A percentile compares a stretch with the other conserved stretches of the same genome.
Conservation (phyloP, 78 protist genomes). For the Protostelium mycophagum region DNA sequence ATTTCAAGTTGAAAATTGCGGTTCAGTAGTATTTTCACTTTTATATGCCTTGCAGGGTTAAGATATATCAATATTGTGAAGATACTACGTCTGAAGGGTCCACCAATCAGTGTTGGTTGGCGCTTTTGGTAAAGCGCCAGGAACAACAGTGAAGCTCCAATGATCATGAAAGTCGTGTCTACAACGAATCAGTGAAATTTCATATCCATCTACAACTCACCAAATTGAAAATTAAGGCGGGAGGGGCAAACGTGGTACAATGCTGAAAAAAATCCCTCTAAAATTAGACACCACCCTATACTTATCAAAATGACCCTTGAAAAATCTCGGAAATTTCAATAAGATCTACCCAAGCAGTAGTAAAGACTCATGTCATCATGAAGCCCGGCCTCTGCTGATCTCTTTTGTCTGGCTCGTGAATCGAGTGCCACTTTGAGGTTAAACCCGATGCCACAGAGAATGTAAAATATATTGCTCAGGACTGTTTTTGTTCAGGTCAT, state of each 20-base stretch:
- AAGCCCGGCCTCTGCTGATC: conserved; percentile 27
- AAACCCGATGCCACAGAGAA: conserved; percentile 39
- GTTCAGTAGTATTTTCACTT: no score
- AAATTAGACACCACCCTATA: conserved; percentile 2
- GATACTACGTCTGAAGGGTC: conserved; percentile 23
- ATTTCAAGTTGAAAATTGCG: no score
- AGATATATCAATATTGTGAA: no score
- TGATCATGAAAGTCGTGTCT: conserved; percentile 61
- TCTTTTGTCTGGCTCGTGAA: conserved; percentile 9
- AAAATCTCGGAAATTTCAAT: background rate
- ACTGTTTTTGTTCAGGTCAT: conserved; percentile 5
- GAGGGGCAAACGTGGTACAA: conserved; percentile 66
- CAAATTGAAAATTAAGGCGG: conserved; percentile 57
- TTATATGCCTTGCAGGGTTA: no score
- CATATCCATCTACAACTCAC: conserved; percentile 2
- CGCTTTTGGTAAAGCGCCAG: conserved; percentile 53
- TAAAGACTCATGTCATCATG: conserved; percentile 53
- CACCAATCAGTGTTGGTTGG: conserved; percentile 53
- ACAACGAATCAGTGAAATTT: background rate
- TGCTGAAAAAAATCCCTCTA: conserved; percentile 52
- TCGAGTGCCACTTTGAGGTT: conserved; percentile 19
- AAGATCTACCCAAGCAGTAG: conserved; percentile 37
- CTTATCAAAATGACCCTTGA: background rate
- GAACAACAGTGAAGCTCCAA: conserved; percentile 48
- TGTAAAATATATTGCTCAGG: conserved; percentile 41